phyloP scores from a whole-genome alignment of 2,329 filamentous ascomycete species.

The Phialophora macrospora region DNA sequence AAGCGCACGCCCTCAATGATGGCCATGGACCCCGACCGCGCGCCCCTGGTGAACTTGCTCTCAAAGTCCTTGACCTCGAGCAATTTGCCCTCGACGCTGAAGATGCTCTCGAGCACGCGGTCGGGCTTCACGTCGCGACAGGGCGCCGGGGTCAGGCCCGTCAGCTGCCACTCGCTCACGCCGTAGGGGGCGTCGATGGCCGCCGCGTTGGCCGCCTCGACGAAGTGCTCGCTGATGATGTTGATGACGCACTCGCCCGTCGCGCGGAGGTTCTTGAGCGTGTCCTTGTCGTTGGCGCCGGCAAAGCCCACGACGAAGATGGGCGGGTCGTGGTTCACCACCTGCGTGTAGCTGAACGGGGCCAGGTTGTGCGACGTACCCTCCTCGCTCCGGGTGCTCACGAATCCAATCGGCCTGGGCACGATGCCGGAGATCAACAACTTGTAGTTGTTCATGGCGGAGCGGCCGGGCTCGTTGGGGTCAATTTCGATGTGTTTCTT shows the following conservation, averaged over 20 bases:
- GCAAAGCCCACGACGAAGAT: slow-evolving; percentile 69
- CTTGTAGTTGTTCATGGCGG: slow-evolving; percentile 80
- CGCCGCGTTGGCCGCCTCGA: slow-evolving; percentile 84
- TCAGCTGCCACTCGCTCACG: slow-evolving; percentile 53
- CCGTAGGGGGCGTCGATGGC: slow-evolving; percentile 78
- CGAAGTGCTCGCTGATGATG: slow-evolving; percentile 79
- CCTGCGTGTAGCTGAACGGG: slow-evolving; percentile 83
- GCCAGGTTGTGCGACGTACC: slow-evolving; percentile 76
- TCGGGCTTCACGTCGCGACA: slow-evolving; percentile 70
- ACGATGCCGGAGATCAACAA: slow-evolving; percentile 81
- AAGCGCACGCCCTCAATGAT: slow-evolving; percentile 84
- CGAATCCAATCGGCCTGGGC: slow-evolving; percentile 76
- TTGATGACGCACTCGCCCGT: slow-evolving; percentile 80
- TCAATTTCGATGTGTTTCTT: slow-evolving; percentile 41
- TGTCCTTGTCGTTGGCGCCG: slow-evolving; percentile 79
- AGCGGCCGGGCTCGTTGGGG: slow-evolving; percentile 74
- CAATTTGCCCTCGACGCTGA: slow-evolving; percentile 79
- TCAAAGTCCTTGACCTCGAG: slow-evolving; percentile 77
- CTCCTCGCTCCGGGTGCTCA: slow-evolving; percentile 63
- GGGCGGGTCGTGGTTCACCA: slow-evolving; percentile 84
- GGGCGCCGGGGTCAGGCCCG: slow-evolving; percentile 72
- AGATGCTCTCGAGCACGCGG: slow-evolving; percentile 78
- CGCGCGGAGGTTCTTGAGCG: slow-evolving; percentile 72
- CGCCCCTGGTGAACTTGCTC: slow-evolving; percentile 56
- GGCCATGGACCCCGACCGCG: slow-evolving; percentile 73